A percentile compares a stretch with the other conserved stretches of the same genome.
Evolutionary conservation across 1,139 yeast genomes (phyloP).

Genomic region (Petasospora rhodanensis): DNA sequence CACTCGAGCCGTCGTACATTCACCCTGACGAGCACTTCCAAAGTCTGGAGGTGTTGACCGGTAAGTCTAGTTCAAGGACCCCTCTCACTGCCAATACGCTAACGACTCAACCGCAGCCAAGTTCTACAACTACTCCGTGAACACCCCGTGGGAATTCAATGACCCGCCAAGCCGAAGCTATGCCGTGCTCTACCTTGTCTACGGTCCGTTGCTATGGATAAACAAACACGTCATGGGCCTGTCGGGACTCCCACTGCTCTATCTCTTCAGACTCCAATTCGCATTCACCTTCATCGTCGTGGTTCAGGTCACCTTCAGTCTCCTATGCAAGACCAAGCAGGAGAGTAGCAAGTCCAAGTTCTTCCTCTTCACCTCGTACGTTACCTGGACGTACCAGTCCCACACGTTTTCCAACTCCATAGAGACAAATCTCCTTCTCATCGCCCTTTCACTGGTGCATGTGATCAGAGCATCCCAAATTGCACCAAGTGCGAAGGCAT

Average conservation of each 20-base stretch:
- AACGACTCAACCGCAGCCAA: slow-evolving; percentile 19
- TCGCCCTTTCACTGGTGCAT: slow-evolving; percentile 41
- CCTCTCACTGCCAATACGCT: background rate
- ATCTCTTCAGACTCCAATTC: slow-evolving; percentile 53
- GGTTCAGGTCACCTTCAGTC: slow-evolving; percentile 29
- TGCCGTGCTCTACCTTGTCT: slow-evolving; percentile 61
- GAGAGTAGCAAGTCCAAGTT: slow-evolving; percentile 62
- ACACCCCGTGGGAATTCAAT: slow-evolving; percentile 84
- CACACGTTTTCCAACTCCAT: slow-evolving; percentile 87
- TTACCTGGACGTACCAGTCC: slow-evolving; percentile 75
- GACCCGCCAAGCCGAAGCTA: slow-evolving; percentile 66
- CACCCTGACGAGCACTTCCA: slow-evolving; percentile 99
- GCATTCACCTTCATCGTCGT: slow-evolving; percentile 39
- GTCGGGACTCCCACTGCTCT: slow-evolving; percentile 47
- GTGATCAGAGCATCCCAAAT: slow-evolving; percentile 11
- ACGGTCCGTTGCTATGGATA: slow-evolving; percentile 54
- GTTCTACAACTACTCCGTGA: slow-evolving; percentile 46
- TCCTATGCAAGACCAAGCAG: slow-evolving; percentile 51
- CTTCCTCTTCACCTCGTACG: slow-evolving; percentile 71
- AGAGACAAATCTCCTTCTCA: slow-evolving; percentile 67
- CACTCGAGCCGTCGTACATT: slow-evolving; percentile 74
- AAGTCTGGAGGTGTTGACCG: slow-evolving; percentile 66
- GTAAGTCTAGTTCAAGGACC: slow-evolving; percentile 24
- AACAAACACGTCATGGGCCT: slow-evolving; percentile 16
- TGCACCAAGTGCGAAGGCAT: slow-evolving; percentile 21